These are phyloP conservation scores for Circinella umbellata DNA, from an alignment of 371 early-diverging fungal species.

Conservation along the genomic window DNA sequence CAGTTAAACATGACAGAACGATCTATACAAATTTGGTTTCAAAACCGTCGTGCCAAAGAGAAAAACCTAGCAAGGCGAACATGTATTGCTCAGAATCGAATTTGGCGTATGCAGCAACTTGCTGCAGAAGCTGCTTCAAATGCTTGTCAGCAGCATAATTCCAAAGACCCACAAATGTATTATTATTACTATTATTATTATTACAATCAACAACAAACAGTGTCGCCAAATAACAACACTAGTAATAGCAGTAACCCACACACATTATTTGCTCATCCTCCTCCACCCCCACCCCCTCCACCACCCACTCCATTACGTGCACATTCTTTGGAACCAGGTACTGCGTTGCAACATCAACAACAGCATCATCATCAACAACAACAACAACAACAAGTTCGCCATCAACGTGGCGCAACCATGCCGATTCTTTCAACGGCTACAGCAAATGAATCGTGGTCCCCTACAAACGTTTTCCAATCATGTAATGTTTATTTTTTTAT, in stretches of 20 bases:
- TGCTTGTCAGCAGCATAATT: slow-evolving; percentile 42
- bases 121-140: slow-evolving; percentile 47
- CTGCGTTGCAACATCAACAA: background rate
- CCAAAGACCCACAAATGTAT: slow-evolving; percentile 36
- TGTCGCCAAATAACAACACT: background rate
- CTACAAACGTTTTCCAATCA: background rate
- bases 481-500: background rate
- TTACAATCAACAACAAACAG: slow-evolving; percentile 41
- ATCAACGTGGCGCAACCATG: slow-evolving; percentile 20
- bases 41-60: slow-evolving; percentile 94
- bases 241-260: slow-evolving; percentile 19
- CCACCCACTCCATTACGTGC: slow-evolving; percentile 17
- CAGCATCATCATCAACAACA: slow-evolving; percentile 6
- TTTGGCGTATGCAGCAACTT: slow-evolving; percentile 40
- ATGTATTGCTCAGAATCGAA: slow-evolving; percentile 54
- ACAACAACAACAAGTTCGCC: slow-evolving; percentile 10
- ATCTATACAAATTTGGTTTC: slow-evolving; percentile 98
- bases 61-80: slow-evolving; percentile 70
- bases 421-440: slow-evolving; percentile 7
- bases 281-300: slow-evolving; percentile 18
- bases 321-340: slow-evolving; percentile 10
- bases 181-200: slow-evolving; percentile 52
- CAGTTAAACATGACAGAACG: slow-evolving; percentile 91
- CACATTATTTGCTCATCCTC: slow-evolving; percentile 8
- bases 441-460: background rate